These are phyloP conservation scores for Teunomyces pallodes DNA, from an alignment of 805 yeast species.

Conservation along the genomic window DNA sequence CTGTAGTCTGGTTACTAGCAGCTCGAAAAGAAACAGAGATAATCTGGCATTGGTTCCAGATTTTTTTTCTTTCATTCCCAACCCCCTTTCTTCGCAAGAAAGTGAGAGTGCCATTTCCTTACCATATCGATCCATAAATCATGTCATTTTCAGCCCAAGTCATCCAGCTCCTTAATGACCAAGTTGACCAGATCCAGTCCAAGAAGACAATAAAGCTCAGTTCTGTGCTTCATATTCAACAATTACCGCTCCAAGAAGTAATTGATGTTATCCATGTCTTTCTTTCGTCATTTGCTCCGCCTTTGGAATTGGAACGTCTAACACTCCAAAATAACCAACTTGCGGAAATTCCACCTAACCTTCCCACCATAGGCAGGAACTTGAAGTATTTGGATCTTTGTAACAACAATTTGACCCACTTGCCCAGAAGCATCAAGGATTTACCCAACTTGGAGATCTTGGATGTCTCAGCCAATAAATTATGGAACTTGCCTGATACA, in stretches of 20 bases:
- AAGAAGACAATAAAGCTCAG: conserved; percentile 14
- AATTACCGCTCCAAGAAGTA: conserved; percentile 6
- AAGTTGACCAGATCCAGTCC: conserved; percentile 11
- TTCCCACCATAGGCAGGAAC: conserved; percentile 38
- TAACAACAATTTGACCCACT: conserved; percentile 49
- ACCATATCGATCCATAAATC: too few species aligned
- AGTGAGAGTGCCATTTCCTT: too few species aligned
- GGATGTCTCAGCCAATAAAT: conserved; percentile 59
- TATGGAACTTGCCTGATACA: conserved; percentile 44
- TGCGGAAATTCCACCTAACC: conserved; percentile 44
- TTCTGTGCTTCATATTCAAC: conserved; percentile 1
- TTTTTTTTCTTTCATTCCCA: neutral
- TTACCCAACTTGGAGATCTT: conserved; percentile 55
- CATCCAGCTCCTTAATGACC: conserved; percentile 11
- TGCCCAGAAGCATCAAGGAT: conserved; percentile 44
- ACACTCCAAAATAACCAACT: conserved; percentile 54
- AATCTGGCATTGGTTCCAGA: neutral
- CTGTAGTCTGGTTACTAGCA: conserved; percentile 3
- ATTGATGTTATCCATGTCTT: conserved; percentile 13
- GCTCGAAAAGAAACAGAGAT: neutral
- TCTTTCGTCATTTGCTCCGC: conserved; percentile 10
- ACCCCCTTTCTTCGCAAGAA: neutral
- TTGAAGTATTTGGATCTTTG: conserved; percentile 66
- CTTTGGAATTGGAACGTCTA: conserved; percentile 41
- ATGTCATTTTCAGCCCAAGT: conserved; percentile 5